Evolutionary conservation across 371 early-diverging fungal genomes (phyloP).

Genomic region (Mucor lusitanicus): DNA sequence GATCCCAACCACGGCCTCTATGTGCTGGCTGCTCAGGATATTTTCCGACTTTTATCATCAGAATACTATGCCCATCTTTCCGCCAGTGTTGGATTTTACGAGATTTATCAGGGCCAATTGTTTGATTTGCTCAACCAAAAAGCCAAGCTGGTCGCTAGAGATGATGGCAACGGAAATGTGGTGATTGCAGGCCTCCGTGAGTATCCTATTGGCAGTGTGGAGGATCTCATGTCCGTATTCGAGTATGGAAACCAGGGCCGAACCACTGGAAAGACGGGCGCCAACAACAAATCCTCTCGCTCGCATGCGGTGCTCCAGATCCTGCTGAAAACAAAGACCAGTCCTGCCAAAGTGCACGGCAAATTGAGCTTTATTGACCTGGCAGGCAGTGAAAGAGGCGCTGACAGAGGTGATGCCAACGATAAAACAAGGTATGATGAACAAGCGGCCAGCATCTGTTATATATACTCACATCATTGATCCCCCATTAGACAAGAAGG

Average conservation of each 20-base stretch:
- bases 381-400: constrained; percentile 99
- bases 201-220: constrained; percentile 72
- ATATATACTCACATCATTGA: constrained; percentile 87
- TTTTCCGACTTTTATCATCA: constrained; percentile 75
- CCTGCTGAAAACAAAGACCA: constrained; percentile 63
- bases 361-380: constrained; percentile 98
- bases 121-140: constrained; percentile 91
- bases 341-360: constrained; percentile 61
- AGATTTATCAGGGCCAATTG: constrained; percentile 97
- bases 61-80: constrained; percentile 68
- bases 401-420: constrained; percentile 94
- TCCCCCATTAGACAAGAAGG: constrained; percentile 68
- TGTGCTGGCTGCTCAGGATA: constrained; percentile 88
- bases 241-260: constrained; percentile 87
- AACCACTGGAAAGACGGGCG: constrained; percentile 91
- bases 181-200: constrained; percentile 87
- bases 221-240: constrained; percentile 86
- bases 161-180: constrained; percentile 95
- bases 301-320: constrained; percentile 98
- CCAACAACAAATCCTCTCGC: constrained; percentile 95
- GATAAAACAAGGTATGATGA: constrained; percentile 84
- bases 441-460: too few species aligned
- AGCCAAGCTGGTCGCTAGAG: constrained; percentile 87
- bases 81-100: constrained; percentile 91
- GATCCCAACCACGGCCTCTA: constrained; percentile 85